A percentile compares a stretch with the other conserved stretches of the same genome.
These are phyloP conservation scores for Fonsecaea pugnacius DNA, from an alignment of 2,329 filamentous ascomycete species.

Conservation along the genomic window DNA sequence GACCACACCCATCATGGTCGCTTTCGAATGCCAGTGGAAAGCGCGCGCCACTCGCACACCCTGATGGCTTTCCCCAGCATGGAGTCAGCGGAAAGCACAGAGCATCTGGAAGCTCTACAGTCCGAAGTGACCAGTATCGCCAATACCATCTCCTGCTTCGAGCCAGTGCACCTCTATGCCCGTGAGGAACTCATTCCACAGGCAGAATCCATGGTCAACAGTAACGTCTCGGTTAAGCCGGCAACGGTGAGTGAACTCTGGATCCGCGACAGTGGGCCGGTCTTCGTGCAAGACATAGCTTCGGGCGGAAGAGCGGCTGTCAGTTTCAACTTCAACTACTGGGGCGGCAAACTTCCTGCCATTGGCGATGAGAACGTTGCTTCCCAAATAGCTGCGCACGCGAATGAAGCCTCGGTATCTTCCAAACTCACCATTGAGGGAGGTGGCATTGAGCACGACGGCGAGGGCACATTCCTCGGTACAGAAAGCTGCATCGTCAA, in stretches of 20 bases:
- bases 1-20: constrained; percentile 5
- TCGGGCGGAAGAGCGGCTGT: constrained; percentile 25
- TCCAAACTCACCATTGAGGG: constrained; percentile 41
- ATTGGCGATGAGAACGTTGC: constrained; percentile 27
- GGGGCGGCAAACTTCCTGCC: constrained; percentile 33
- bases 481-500: constrained; percentile 43
- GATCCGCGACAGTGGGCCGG: constrained; percentile 42
- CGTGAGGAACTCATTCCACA: constrained; percentile 38
- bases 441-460: constrained; percentile 44
- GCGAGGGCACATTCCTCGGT: constrained; percentile 44
- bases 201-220: constrained; percentile 15
- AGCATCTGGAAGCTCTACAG: constrained; percentile 19
- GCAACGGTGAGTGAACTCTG: constrained; percentile 40
- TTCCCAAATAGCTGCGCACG: constrained; percentile 9
- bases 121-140: constrained; percentile 17
- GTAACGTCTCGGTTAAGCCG: constrained; percentile 32
- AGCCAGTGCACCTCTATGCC: constrained; percentile 42
- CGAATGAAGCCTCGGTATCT: constrained; percentile 22
- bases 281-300: constrained; percentile 35
- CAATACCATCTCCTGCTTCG: constrained; percentile 35
- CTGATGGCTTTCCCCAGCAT: constrained; percentile 21
- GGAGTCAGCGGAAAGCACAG: constrained; percentile 9
- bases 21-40: constrained; percentile 23
- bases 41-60: constrained; percentile 13
- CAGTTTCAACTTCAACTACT: constrained; percentile 20